Percentiles rank a stretch among this genome's conserved stretches.
Evolutionary conservation across 495 filamentous ascomycete genomes (phyloP).

Genomic region (Opeltia flavorubescens): DNA sequence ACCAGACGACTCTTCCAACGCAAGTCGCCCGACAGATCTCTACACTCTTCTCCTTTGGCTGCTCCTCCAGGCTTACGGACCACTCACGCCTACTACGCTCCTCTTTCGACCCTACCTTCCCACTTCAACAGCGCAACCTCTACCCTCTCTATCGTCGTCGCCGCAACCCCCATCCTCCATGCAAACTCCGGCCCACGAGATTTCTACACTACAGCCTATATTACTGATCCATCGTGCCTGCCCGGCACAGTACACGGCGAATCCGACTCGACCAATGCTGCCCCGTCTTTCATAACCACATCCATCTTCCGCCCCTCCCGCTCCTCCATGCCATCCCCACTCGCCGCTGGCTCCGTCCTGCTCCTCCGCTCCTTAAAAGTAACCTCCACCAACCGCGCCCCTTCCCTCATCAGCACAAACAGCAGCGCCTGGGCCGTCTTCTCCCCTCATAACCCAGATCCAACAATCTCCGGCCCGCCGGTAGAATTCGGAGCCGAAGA

Average conservation of each 20-base stretch:
- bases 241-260: neutral
- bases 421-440: conserved; percentile 56
- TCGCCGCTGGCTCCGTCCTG: conserved; percentile 58
- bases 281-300: conserved; percentile 26
- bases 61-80: conserved; percentile 40
- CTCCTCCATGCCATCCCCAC: conserved; percentile 45
- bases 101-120: conserved; percentile 47
- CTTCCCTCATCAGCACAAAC: conserved; percentile 33
- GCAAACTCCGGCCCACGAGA: conserved; percentile 55
- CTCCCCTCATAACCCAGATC: conserved; percentile 23
- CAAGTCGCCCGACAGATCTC: neutral
- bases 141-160: conserved; percentile 51
- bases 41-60: neutral
- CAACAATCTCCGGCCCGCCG: conserved; percentile 43
- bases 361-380: conserved; percentile 66
- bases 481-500: conserved; percentile 52
- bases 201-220: conserved; percentile 50
- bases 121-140: conserved; percentile 43
- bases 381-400: conserved; percentile 27
- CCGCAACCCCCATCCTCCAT: conserved; percentile 37
- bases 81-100: conserved; percentile 50
- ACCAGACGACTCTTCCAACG: conserved; percentile 4
- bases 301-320: conserved; percentile 65
- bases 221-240: conserved; percentile 51
- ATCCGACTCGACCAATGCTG: conserved; percentile 16